These are phyloP conservation scores for Ramularia endophylla DNA, from an alignment of 2,329 filamentous ascomycete genomes.

Conservation along the genomic window DNA sequence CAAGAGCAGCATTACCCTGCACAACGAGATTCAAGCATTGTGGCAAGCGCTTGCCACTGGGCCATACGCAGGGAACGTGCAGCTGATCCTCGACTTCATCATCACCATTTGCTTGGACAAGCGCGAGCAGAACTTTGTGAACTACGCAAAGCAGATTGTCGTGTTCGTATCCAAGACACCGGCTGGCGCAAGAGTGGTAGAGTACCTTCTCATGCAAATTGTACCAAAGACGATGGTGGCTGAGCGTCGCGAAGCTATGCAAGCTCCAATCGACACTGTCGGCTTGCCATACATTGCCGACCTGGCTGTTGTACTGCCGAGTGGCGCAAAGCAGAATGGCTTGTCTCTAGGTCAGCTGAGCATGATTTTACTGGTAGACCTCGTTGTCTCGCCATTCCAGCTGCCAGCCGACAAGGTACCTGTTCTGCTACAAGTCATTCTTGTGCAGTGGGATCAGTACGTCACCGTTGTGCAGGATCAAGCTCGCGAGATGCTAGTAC, in stretches of 20 bases:
- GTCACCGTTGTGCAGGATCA: conserved; percentile 93
- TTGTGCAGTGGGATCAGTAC: conserved; percentile 97
- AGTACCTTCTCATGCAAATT: conserved; percentile 87
- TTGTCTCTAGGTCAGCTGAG: conserved; percentile 91
- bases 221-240: conserved; percentile 96
- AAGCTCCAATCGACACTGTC: conserved; percentile 65
- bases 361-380: conserved; percentile 85
- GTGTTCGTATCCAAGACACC: conserved; percentile 86
- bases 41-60: conserved; percentile 96
- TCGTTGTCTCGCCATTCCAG: conserved; percentile 89
- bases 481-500: conserved; percentile 94
- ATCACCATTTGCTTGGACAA: conserved; percentile 89
- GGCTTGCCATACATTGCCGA: conserved; percentile 87
- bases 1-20: conserved; percentile 76
- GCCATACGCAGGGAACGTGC: conserved; percentile 87
- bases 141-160: conserved; percentile 96
- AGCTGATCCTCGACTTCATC: conserved; percentile 91
- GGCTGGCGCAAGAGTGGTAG: conserved; percentile 84
- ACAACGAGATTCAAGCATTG: conserved; percentile 94
- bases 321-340: conserved; percentile 78
- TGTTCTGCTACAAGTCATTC: conserved; percentile 80
- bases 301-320: conserved; percentile 68
- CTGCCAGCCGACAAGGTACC: conserved; percentile 74
- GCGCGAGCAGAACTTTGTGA: conserved; percentile 95
- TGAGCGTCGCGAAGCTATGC: conserved; percentile 66